Base-by-base conservation (phyloP, 257 asterid genomes). In the Scutellaria minor region DNA sequence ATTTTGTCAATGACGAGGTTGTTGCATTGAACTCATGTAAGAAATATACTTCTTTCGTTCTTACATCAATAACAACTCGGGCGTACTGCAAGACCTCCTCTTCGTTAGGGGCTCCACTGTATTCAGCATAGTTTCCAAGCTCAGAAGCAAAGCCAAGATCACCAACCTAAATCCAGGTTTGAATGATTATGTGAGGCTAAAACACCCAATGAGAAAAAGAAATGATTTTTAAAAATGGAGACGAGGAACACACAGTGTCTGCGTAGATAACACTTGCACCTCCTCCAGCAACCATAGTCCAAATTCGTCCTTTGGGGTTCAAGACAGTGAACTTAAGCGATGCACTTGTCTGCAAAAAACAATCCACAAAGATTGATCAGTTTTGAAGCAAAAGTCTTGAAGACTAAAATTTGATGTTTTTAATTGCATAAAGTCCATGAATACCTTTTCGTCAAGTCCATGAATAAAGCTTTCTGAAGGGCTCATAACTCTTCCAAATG, bases 281-380 rank as follows among this genome's bases (percentile, higher is more conserved):
- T 71, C 98, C 98, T 62, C 98, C 98, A 72, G 98, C 98, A 57
- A 93, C 97, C 98, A 90, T 90, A 11, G 98, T 93, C 98, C 98
- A 90, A 75, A 93, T 93, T 63, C 98, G 82, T 48, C 98, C 98
- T 82, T 81, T 87, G 31, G 97, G 96, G 86, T 93, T 93, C 91
- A 93, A 83, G 66, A 93, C 95, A 0, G 97, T 93, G 90, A 93
- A 93, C 82, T 93, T 93, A 80, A 93, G 85, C 42, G 98, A 93
- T n/a, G 98, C 96, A 82, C 98, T 93, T 24, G 98, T 93, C 98
- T 93, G 90, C 80, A 78, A 61, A 18, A 9, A 46, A 62, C n/a
- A 71, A 40, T 24, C 14, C 52, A 48, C 50, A 55, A 9, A 64
- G 3, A 53, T 22, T 12, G 13, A 75, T 64, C 20, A 66, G 53